Percentiles rank a stretch among this genome's conserved stretches.
Evolutionary conservation across 2,329 filamentous ascomycete genomes (phyloP).

Genomic region (Thyridium curvatum): DNA sequence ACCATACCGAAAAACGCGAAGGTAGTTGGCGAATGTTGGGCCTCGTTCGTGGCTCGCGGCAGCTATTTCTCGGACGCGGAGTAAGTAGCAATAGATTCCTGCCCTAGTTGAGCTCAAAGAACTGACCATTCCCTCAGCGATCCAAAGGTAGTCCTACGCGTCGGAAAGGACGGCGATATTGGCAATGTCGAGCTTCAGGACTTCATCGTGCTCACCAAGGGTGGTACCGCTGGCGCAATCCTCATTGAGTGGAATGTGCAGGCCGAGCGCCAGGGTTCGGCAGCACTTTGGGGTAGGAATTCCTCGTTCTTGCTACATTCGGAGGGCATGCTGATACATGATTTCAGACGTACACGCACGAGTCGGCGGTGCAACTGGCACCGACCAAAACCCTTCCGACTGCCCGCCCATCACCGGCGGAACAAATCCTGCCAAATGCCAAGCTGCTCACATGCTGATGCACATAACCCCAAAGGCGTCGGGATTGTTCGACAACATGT

Average conservation of each 20-base stretch:
- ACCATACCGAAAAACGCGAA: constrained; percentile 52
- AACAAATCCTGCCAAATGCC: constrained; percentile 31
- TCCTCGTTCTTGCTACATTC: too few species aligned
- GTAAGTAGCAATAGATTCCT: too few species aligned
- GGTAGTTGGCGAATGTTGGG: constrained; percentile 66
- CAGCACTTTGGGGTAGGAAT: constrained; percentile 65
- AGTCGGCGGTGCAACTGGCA: too few species aligned
- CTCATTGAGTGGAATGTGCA: constrained; percentile 68
- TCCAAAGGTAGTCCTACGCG: constrained; percentile 57
- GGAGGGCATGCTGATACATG: too few species aligned
- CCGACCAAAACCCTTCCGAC: too few species aligned
- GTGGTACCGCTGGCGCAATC: constrained; percentile 58
- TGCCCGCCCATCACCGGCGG: constrained; percentile 53
- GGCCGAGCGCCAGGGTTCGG: constrained; percentile 43
- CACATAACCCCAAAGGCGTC: constrained; percentile 35
- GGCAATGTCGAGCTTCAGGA: constrained; percentile 64
- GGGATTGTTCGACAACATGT: constrained; percentile 41
- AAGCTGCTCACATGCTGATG: constrained; percentile 24
- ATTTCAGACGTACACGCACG: too few species aligned
- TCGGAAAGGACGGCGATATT: constrained; percentile 52
- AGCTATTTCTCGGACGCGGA: constrained; percentile 41
- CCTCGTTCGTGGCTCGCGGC: constrained; percentile 56
- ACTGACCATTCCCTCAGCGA: too few species aligned
- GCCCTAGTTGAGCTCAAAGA: too few species aligned
- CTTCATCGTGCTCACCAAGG: constrained; percentile 44